phyloP scores from a whole-genome alignment of 2,329 filamentous ascomycete genomes.

The Neofusicoccum sp. region DNA sequence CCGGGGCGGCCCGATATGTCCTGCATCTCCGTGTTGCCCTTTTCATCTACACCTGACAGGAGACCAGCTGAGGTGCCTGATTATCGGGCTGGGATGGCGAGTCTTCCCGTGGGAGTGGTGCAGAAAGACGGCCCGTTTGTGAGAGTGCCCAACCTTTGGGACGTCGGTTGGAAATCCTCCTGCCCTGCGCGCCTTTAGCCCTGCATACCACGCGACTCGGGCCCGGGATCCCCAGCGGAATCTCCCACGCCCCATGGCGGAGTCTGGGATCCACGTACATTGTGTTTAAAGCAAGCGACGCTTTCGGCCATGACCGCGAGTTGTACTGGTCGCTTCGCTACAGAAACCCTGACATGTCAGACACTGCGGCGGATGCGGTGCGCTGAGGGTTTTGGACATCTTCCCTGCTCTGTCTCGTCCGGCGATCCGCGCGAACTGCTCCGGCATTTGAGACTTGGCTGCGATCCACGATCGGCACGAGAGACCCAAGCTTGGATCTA shows the following conservation, averaged over 20 bases:
- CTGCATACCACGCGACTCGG: not conserved
- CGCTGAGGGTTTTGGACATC: not conserved
- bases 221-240: too few species aligned
- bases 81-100: not conserved
- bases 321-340: too few species aligned
- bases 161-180: not conserved
- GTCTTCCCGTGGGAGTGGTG: not conserved
- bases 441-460: not conserved
- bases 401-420: not conserved
- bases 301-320: not conserved
- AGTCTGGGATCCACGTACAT: too few species aligned
- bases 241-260: too few species aligned
- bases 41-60: not conserved
- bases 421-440: not conserved
- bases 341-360: not conserved
- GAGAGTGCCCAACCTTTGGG: not conserved
- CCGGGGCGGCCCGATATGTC: not conserved
- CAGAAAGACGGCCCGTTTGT: conserved; percentile 10
- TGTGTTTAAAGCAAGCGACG: not conserved
- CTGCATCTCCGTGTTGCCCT: not conserved
- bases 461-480: not conserved
- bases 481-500: conserved; percentile 3
- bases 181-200: not conserved
- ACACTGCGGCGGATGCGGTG: not conserved
- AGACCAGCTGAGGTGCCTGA: not conserved